These are phyloP conservation scores for Penicillium crystallinum DNA, from an alignment of 495 filamentous ascomycete species.

Conservation along the genomic window DNA sequence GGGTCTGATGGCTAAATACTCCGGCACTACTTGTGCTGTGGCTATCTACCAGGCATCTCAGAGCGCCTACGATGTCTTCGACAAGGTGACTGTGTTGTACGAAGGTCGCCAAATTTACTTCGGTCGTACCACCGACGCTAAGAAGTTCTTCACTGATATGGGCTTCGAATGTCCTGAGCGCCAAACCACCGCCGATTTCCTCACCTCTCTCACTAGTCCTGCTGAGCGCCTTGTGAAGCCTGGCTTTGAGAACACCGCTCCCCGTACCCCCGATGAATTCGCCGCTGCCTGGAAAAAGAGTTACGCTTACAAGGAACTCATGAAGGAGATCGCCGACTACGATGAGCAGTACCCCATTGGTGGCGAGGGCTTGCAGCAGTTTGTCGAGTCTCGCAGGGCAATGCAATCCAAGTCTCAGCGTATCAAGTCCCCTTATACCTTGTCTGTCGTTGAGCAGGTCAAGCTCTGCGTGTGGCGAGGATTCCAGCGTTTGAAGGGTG, in stretches of 20 bases:
- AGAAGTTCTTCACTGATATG: conserved; percentile 60
- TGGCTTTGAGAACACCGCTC: conserved; percentile 61
- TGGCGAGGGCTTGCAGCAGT: conserved; percentile 35
- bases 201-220: conserved; percentile 69
- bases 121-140: conserved; percentile 55
- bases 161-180: conserved; percentile 59
- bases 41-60: conserved; percentile 84
- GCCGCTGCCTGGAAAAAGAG: conserved; percentile 58
- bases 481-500: conserved; percentile 60
- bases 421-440: conserved; percentile 42
- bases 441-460: conserved; percentile 44
- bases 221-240: conserved; percentile 57
- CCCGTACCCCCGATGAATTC: conserved; percentile 69
- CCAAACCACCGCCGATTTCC: conserved; percentile 68
- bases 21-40: conserved; percentile 72
- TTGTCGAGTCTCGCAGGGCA: conserved; percentile 37
- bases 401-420: conserved; percentile 42
- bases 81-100: conserved; percentile 59
- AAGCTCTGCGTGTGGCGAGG: conserved; percentile 47
- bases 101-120: conserved; percentile 66
- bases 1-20: conserved; percentile 69
- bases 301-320: conserved; percentile 43
- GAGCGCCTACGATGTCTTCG: conserved; percentile 68
- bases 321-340: conserved; percentile 51
- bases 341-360: conserved; percentile 40